These are phyloP conservation scores for Globisporangium uncinulatum DNA, from an alignment of 352 stramenopile genomes.

Conservation along the genomic window DNA sequence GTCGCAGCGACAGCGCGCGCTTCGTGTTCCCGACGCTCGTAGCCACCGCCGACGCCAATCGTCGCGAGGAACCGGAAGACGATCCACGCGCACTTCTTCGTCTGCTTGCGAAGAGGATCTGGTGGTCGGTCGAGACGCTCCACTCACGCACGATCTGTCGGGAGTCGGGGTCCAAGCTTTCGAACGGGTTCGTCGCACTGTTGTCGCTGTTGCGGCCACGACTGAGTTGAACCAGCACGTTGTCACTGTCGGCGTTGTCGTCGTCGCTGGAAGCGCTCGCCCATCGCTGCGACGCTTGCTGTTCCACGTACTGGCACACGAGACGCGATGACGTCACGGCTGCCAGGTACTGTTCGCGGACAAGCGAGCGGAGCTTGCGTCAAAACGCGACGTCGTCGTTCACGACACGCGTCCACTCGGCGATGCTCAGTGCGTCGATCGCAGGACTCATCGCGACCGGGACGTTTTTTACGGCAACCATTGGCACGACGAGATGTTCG, in stretches of 20 bases:
- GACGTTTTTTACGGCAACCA: constrained; percentile 52
- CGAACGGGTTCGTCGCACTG: neutral
- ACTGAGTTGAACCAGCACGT: constrained; percentile 5
- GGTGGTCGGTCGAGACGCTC: constrained; percentile 55
- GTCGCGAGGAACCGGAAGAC: constrained; percentile 78
- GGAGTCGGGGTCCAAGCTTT: neutral
- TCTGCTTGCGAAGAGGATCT: constrained; percentile 69
- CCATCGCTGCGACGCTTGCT: constrained; percentile 19
- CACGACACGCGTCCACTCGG: constrained; percentile 9
- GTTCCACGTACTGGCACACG: constrained; percentile 37
- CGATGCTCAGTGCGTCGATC: constrained; percentile 25
- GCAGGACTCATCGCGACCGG: constrained; percentile 43
- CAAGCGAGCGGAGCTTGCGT: constrained; percentile 24
- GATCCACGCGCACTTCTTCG: constrained; percentile 66
- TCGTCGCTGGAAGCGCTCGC: constrained; percentile 18
- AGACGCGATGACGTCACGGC: constrained; percentile 31
- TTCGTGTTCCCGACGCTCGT: constrained; percentile 70
- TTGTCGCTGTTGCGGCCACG: constrained; percentile 16
- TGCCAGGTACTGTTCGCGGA: constrained; percentile 17
- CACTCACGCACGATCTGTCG: constrained; percentile 30
- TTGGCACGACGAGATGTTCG: constrained; percentile 54
- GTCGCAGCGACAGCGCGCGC: constrained; percentile 52
- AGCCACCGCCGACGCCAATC: constrained; percentile 59
- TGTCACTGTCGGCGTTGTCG: constrained; percentile 20
- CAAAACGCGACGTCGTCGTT: constrained; percentile 30